Conservation (phyloP, 2,329 filamentous ascomycete species). For the Aspergillus spinulosporus region DNA sequence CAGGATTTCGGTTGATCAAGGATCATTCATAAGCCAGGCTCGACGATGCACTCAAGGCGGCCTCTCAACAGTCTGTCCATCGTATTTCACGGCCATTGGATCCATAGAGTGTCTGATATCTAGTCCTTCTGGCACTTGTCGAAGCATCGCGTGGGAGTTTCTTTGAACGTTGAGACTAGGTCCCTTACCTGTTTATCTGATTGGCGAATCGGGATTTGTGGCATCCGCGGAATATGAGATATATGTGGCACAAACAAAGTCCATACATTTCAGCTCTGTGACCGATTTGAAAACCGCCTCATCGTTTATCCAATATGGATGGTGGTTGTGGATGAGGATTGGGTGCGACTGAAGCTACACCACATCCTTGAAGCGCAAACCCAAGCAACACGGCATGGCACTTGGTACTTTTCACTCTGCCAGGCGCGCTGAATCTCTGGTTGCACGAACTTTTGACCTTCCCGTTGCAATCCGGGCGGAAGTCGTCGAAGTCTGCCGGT, state of each 20-base stretch:
- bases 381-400: neutral
- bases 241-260: neutral
- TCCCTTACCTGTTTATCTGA: neutral
- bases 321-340: neutral
- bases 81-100: neutral
- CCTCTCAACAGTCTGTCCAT: neutral
- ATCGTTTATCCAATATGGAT: neutral
- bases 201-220: neutral
- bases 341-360: neutral
- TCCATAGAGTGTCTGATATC: no score
- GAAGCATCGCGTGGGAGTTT: no score
- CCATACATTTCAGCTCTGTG: neutral
- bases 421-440: neutral
- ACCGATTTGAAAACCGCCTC: neutral
- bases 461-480: neutral
- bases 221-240: neutral
- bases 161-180: neutral
- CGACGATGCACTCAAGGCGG: neutral
- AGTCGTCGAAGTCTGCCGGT: neutral
- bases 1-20: neutral
- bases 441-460: neutral
- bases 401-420: neutral
- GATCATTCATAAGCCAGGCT: neutral
- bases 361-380: neutral
- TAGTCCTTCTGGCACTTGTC: no score